A percentile compares a stretch with the other conserved stretches of the same genome.
Conservation (phyloP, 2,329 filamentous ascomycete genomes). For the Penicillium sp. region DNA sequence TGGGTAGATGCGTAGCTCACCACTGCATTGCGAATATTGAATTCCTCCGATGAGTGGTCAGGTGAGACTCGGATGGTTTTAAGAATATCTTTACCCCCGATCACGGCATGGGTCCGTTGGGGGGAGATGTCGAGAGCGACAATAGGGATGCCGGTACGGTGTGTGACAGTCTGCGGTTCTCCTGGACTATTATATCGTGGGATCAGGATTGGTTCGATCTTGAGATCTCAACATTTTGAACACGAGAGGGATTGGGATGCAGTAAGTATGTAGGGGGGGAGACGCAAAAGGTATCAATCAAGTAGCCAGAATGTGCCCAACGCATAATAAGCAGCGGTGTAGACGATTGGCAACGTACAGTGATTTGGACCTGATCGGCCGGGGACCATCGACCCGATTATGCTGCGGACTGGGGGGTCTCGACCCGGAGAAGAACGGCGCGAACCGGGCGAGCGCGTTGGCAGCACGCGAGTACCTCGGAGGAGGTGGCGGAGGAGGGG, state of each 20-base stretch:
- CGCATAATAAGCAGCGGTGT: slow-evolving; percentile 13
- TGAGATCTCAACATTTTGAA: slow-evolving; percentile 3
- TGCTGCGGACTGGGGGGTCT: slow-evolving; percentile 54
- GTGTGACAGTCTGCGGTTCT: slow-evolving; percentile 56
- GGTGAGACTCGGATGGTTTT: slow-evolving; percentile 63
- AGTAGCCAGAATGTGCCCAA: not conserved
- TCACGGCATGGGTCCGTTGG: slow-evolving; percentile 61
- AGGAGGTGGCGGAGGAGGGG: slow-evolving; percentile 37
- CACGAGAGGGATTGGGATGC: slow-evolving; percentile 1
- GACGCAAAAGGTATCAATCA: slow-evolving; percentile 5
- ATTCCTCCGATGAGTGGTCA: slow-evolving; percentile 59
- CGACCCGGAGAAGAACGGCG: slow-evolving; percentile 55
- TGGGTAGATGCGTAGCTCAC: slow-evolving; percentile 57
- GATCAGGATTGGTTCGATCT: slow-evolving; percentile 19
- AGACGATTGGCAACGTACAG: slow-evolving; percentile 34
- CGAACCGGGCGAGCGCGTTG: slow-evolving; percentile 52
- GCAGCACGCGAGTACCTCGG: slow-evolving; percentile 46
- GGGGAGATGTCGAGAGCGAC: slow-evolving; percentile 64
- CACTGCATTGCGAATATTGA: slow-evolving; percentile 62
- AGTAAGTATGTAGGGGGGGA: slow-evolving; percentile 8
- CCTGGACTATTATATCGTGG: slow-evolving; percentile 37
- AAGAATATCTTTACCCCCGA: slow-evolving; percentile 65
- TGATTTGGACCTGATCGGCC: slow-evolving; percentile 39
- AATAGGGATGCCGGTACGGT: slow-evolving; percentile 65
- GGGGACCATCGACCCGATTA: slow-evolving; percentile 27